phyloP scores from a whole-genome alignment of 2,329 filamentous ascomycete species.

The Cryphonectria parasitica region DNA sequence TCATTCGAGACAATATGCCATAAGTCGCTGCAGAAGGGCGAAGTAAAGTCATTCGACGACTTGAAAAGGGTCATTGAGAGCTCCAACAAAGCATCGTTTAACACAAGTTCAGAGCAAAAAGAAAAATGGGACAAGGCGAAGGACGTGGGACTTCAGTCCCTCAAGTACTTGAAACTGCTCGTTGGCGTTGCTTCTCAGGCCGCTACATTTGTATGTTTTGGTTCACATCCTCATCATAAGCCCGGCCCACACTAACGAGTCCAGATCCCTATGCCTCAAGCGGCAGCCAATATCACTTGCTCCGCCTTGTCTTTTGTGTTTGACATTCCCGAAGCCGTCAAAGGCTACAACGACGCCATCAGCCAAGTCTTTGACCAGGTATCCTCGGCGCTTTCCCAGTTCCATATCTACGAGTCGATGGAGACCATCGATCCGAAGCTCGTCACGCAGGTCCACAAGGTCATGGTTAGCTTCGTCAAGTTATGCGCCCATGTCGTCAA shows the following conservation, averaged over 20 bases:
- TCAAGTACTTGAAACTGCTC: constrained; percentile 35
- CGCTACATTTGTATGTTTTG: constrained; percentile 30
- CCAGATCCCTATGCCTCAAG: constrained; percentile 32
- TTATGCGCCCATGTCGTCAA: constrained; percentile 36
- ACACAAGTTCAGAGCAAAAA: constrained; percentile 13
- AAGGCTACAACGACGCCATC: constrained; percentile 33
- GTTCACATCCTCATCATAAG: not conserved
- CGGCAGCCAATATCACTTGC: constrained; percentile 30
- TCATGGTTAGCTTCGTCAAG: constrained; percentile 36
- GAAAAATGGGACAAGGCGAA: constrained; percentile 34
- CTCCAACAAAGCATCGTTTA: constrained; percentile 24
- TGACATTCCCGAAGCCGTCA: constrained; percentile 33
- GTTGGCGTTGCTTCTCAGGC: constrained; percentile 33
- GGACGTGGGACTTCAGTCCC: constrained; percentile 33
- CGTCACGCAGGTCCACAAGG: constrained; percentile 29
- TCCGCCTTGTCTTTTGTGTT: constrained; percentile 34
- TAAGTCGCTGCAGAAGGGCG: constrained; percentile 33
- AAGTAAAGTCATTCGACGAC: constrained; percentile 33
- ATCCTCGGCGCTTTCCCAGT: constrained; percentile 33
- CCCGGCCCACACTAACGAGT: not conserved
- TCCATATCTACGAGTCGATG: constrained; percentile 34
- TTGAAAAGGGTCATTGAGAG: constrained; percentile 31
- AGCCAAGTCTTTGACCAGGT: constrained; percentile 32
- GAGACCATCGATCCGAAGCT: constrained; percentile 30
- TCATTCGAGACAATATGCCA: constrained; percentile 32